Evolutionary conservation across 192 early-diverging fungal genomes (phyloP).

Genomic region (Coemansia sp.): DNA sequence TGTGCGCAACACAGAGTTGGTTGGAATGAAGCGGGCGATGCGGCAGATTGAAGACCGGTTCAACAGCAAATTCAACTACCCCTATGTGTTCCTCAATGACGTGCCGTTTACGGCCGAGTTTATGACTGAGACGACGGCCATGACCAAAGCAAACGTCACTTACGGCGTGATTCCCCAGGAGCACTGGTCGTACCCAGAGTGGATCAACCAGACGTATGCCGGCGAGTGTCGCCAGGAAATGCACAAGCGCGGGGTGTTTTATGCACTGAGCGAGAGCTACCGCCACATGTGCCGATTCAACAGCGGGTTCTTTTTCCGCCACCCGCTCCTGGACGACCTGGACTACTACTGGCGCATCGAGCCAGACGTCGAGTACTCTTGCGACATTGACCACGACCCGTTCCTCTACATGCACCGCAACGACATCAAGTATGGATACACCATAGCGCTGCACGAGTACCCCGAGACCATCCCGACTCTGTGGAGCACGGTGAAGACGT

Average conservation of each 20-base stretch:
- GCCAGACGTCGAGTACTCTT: conserved; percentile 75
- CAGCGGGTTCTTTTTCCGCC: conserved; percentile 75
- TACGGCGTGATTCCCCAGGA: conserved; percentile 66
- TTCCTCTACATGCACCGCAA: conserved; percentile 75
- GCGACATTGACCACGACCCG: conserved; percentile 80
- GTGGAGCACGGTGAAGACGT: conserved; percentile 61
- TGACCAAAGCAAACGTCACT: conserved; percentile 57
- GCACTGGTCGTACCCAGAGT: conserved; percentile 76
- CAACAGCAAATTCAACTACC: conserved; percentile 75
- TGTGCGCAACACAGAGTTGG: conserved; percentile 65
- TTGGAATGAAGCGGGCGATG: conserved; percentile 59
- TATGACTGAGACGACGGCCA: conserved; percentile 49
- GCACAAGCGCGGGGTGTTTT: conserved; percentile 51
- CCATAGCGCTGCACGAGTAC: conserved; percentile 70
- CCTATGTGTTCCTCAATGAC: conserved; percentile 86
- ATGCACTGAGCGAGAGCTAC: conserved; percentile 67
- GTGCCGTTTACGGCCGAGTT: conserved; percentile 69
- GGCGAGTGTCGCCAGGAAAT: conserved; percentile 54
- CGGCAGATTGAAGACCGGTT: conserved; percentile 76
- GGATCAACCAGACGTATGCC: conserved; percentile 68
- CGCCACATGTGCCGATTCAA: conserved; percentile 78
- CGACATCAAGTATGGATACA: conserved; percentile 79
- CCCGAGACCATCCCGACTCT: conserved; percentile 65
- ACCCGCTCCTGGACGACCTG: conserved; percentile 61
- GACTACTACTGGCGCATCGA: conserved; percentile 92